Evolutionary conservation across 2,329 filamentous ascomycete species (phyloP), one percentile per base, ranked within the genome.

Genomic region (Dactylellina drechsleri): DNA sequence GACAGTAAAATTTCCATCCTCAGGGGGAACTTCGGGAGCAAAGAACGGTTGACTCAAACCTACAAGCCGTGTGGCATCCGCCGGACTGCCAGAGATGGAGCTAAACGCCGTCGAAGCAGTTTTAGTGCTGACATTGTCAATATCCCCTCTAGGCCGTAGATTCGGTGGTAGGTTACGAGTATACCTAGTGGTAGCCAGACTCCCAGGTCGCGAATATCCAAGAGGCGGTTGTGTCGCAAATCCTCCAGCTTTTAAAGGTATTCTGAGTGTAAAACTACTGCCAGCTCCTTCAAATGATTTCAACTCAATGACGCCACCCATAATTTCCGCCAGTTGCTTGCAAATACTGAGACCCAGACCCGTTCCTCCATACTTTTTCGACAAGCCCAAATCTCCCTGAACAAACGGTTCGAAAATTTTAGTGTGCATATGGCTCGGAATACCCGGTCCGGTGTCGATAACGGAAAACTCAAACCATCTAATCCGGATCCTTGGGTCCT

Each of bases 11-110:
- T 47, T 36, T 40, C 47, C 61, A 49, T 66, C 61, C 18, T 66
- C 61, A 20, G 41, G 57, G 4, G 52, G 45, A 7, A 71, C 72
- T 40, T 76, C 72, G 2, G 72, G 77, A 12, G 86, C 84, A 79
- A 96, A 96, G 83, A 93, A 96, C 0, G 93, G 92, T 74, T 93
- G 91, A 66, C 91, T 92, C 4, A 96, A 83, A 0, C 92, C 92
- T 12, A 96, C 89, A 0, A 96, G 84, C 40, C 72, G n/a, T n/a
- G 72, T 76, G 47, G 72, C 65, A 41, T 76, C 72, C 20, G 56
- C 36, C 41, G 45, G 58, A 8, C 53, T 58, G 45, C 58, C 66
- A 18, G 72, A 71, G n/a, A 76, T 76, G 1, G 72, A 76, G 40
- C 72, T 76, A 52, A 76, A 76, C 36, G 72, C 72, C 41, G 72